Evolutionary conservation across 306 rosid species (phyloP).

Genomic region (Lathyrus oleraceus): DNA sequence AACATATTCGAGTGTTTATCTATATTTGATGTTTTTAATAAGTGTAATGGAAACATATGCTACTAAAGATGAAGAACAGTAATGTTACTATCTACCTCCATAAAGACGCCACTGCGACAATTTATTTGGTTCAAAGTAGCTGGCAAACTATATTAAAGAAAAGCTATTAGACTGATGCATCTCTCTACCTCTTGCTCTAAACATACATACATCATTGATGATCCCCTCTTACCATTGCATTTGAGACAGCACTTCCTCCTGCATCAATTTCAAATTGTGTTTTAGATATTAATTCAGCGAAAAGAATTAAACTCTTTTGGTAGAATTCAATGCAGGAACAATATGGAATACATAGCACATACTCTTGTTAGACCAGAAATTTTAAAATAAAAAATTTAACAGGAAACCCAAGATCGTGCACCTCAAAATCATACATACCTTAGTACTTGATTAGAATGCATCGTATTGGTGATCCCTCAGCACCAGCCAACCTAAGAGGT

Average conservation of each 20-base stretch:
- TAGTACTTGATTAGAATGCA: conserved; percentile 76
- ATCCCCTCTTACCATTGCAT: background rate
- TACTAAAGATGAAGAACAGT: conserved; percentile 6
- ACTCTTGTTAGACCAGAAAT: background rate
- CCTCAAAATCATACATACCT: conserved; percentile 7
- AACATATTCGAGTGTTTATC: background rate
- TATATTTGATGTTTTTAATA: background rate
- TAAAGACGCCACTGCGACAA: background rate
- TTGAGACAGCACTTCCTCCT: conserved; percentile 28
- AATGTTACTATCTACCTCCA: conserved; percentile 25
- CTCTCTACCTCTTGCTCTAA: conserved; percentile 22
- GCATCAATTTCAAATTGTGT: conserved; percentile 24
- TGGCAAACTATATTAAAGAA: background rate
- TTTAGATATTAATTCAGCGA: conserved; percentile 17
- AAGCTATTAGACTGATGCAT: conserved; percentile 22
- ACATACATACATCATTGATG: conserved; percentile 29
- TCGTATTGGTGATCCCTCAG: conserved; percentile 91
- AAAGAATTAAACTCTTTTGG: background rate
- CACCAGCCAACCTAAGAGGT: conserved; percentile 84
- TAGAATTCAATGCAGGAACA: conserved; percentile 4
- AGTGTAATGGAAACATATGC: background rate
- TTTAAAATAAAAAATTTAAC: background rate
- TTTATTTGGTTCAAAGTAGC: conserved; percentile 25
- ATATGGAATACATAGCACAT: conserved; percentile 30
- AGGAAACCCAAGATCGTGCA: background rate